Base-by-base conservation (phyloP, 192 early-diverging fungal genomes). In the Coemansia sp. region DNA sequence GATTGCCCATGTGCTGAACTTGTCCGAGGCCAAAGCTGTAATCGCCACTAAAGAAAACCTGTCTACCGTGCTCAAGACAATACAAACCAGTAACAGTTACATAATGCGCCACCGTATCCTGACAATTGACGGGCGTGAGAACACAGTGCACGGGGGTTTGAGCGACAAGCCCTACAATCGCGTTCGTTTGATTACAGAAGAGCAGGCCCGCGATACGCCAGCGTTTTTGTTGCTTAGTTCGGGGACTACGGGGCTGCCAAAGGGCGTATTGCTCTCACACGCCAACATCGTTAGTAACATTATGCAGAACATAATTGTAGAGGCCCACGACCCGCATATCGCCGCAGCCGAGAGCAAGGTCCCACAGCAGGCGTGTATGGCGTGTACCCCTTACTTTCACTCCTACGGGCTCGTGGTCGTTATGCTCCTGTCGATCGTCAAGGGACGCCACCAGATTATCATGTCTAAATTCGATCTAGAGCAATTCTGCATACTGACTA, bases 261-360 rank as follows among this genome's bases (percentile, higher is more conserved):
- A 98, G 74, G 94, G 93, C 70, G 93, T 97, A 16, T 78, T 87
- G 55, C 88, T 91, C 3, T 94, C 90, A 26, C 93, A 96, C 62
- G 68, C 76, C 65, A 92, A 92, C 72, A 87, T 92, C 77, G 82
- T 89, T 6, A 76, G 88, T 21, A 91, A 91, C 59, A 66, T 85
- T n/a, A 60, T 78, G 63, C 88, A 90, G 66, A 78, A 75, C 28
- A 14, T 32, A 10, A 57, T 17, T 17, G 13, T 57, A 5, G 53
- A 57, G 7, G 53, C 53, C 3, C 53, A 57, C 11, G 53, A 57
- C 16, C 53, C 53, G 1, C 16, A 33, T 32, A 57, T 57, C 16
- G 30, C 53, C 32, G 30, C 3, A 17, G 16, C 30, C 14, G 53
- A 57, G 53, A 3, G 53, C 59, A 75, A 77, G 53, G 38, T 16